phyloP scores from a whole-genome alignment of 2,329 filamentous ascomycete genomes.

The Epichloe amarillans region DNA sequence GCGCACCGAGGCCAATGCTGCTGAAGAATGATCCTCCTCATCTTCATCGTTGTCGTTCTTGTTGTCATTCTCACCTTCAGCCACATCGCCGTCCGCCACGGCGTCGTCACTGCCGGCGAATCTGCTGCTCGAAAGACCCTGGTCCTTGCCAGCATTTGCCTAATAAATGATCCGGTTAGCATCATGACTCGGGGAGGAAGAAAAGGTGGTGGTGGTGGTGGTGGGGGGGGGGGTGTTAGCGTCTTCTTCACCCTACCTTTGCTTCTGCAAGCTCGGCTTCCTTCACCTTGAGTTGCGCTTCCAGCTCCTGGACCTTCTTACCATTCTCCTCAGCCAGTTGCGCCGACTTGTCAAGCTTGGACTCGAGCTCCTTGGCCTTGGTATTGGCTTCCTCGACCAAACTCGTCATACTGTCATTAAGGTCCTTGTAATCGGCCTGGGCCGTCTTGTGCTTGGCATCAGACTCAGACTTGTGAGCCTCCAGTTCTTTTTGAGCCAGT shows the following conservation, averaged over 20 bases:
- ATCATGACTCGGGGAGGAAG: not conserved
- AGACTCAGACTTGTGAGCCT: constrained; percentile 36
- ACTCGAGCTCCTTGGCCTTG: constrained; percentile 38
- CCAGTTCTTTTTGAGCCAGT: constrained; percentile 38
- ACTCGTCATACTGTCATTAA: constrained; percentile 48
- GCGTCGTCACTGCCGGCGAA: constrained; percentile 30
- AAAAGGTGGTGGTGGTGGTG: too few relatives aligned
- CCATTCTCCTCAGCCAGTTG: constrained; percentile 33
- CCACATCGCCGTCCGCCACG: constrained; percentile 23
- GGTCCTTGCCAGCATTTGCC: constrained; percentile 32
- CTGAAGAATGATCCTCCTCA: constrained; percentile 48
- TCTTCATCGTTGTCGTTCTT: constrained; percentile 31
- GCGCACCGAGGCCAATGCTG: constrained; percentile 55
- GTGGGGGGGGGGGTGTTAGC: too few relatives aligned
- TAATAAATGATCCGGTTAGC: constrained; percentile 17
- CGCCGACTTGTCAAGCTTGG: constrained; percentile 32
- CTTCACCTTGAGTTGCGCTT: constrained; percentile 47
- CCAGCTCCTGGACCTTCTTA: constrained; percentile 34
- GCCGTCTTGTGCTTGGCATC: constrained; percentile 41
- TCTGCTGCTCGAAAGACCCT: constrained; percentile 41
- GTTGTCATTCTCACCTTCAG: constrained; percentile 45
- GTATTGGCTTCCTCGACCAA: constrained; percentile 45
- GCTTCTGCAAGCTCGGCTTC: constrained; percentile 51
- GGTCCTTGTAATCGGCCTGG: constrained; percentile 46
- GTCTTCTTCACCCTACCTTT: constrained; percentile 27